These are phyloP conservation scores for Colletotrichum costaricense DNA, from an alignment of 2,329 filamentous ascomycete species.

Conservation along the genomic window DNA sequence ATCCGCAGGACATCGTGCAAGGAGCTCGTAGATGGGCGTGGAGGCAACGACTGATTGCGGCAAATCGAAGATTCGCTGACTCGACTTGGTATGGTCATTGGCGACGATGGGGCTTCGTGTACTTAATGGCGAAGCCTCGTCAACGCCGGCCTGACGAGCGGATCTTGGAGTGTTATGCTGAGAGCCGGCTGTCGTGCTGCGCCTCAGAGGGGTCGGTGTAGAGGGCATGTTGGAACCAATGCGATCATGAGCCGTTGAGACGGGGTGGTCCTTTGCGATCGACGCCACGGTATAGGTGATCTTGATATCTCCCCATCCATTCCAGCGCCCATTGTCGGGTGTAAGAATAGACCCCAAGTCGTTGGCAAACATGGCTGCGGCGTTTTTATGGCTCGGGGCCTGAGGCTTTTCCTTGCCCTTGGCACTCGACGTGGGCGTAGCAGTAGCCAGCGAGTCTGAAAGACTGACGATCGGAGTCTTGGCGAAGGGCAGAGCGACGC, in stretches of 20 bases:
- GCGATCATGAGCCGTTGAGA: slow-evolving; percentile 16
- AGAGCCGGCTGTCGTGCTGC: slow-evolving; percentile 68
- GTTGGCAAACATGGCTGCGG: slow-evolving; percentile 78
- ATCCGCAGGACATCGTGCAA: slow-evolving; percentile 67
- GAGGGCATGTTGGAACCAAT: slow-evolving; percentile 62
- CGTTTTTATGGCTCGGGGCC: slow-evolving; percentile 54
- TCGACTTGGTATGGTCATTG: slow-evolving; percentile 49
- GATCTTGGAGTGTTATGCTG: slow-evolving; percentile 57
- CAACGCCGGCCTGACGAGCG: slow-evolving; percentile 43
- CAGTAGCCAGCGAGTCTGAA: slow-evolving; percentile 61
- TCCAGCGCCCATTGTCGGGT: slow-evolving; percentile 69
- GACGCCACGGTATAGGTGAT: slow-evolving; percentile 70
- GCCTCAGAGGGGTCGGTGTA: slow-evolving; percentile 81
- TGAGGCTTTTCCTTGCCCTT: slow-evolving; percentile 82
- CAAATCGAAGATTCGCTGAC: slow-evolving; percentile 73
- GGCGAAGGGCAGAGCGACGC: slow-evolving; percentile 83
- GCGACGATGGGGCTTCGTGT: slow-evolving; percentile 54
- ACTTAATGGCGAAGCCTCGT: slow-evolving; percentile 62
- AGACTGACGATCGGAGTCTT: slow-evolving; percentile 72
- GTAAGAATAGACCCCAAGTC: slow-evolving; percentile 83
- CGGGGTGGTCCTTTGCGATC: slow-evolving; percentile 34
- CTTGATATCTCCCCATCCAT: slow-evolving; percentile 83
- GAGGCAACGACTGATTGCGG: slow-evolving; percentile 65
- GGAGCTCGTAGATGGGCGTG: slow-evolving; percentile 65
- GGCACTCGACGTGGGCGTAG: slow-evolving; percentile 63